Evolutionary conservation across 1,139 yeast genomes (phyloP), one percentile per base, ranked within the genome.

Genomic region (Hanseniaspora uvarum): DNA sequence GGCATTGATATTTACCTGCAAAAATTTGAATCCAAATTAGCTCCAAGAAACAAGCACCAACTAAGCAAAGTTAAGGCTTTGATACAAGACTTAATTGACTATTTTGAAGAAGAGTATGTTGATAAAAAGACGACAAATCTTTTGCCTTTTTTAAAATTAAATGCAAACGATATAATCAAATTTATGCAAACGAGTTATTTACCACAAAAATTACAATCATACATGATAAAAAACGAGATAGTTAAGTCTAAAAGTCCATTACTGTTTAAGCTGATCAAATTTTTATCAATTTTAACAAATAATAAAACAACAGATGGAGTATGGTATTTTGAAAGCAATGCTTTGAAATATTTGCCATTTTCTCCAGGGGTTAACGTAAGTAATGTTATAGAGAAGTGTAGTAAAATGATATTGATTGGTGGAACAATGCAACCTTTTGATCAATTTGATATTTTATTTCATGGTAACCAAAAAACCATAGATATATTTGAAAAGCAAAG

Each of bases 361-460:
- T 96, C 89, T 62, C 95, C 96, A 1, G 80, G 89, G 55, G 78
- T 77, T 52, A 72, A 79, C 2, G 87, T 89, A 63, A 73, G 74
- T 56, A 82, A 80, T 12, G 72, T 89, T 1, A 78, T 86, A 0
- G 78, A 79, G 6, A 76, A 80, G 34, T 76, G 89, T 0, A 76
- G 75, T 59, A 83, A 94, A 64, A 83, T 89, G 0, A 72, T 89
- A 3, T 66, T 89, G 5, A 94, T 96, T 11, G 98, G 98, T 37
- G 98, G 98, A 18, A 89, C 98, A 0, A 88, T 89, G 96, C 94
- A 87, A 63, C 98, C 98, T 0, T 73, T 82, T 56, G 66, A 73
- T 16, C 96, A 89, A 59, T 85, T 83, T 62, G 53, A 50, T 19
- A 37, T 44, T 21, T 21, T 50, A 24, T 44, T 50, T 7, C 30